Evolutionary conservation across 169 alveolate species (phyloP), one percentile per base, ranked within the genome.

Genomic region (Cryptosporidium viatorum): DNA sequence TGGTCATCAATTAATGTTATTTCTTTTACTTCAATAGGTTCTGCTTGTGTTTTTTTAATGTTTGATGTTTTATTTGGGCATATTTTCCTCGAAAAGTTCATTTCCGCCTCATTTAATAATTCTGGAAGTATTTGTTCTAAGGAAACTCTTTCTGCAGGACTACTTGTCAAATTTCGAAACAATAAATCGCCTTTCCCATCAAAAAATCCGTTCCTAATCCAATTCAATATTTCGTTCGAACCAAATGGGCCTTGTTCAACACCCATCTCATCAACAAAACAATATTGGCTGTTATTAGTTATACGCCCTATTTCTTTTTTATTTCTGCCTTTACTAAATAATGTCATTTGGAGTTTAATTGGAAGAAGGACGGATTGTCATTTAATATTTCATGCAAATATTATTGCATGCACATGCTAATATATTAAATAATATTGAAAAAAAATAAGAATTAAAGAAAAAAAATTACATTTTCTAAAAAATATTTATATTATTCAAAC

Each of bases 171-270:
- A 43, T 80, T 65, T 45, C 89, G 31, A 80, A 80, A 80, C 62
- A 80, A 12, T 26, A 80, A 12, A 37, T 80, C 89, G 5, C 89
- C 89, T 31, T 80, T 80, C 7, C 89, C 89, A 41, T 80, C 74
- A 65, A 80, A 80, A 80, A 60, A 80, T 43, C 89, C 89, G 26
- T 41, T 29, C 41, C 68, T 80, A 41, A 80, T 80, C 89, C 89
- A 80, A 37, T 45, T 65, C 39, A 80, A 26, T 80, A 80, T 80
- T 80, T 80, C 80, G 37, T 43, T 80, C 26, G 75, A 80, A 7
- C 16, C 39, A 65, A 80, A 80, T 43, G 89, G 89, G 21, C 89
- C 89, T 62, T 80, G 89, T 45, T 80, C 89, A 31, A 62, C 67
- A 16, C 89, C 89, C 23, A 59, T 41, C 21, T 80, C 89, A 65